These are phyloP conservation scores for Calonectria henricotiae DNA, from an alignment of 2,329 filamentous ascomycete genomes.

Conservation along the genomic window DNA sequence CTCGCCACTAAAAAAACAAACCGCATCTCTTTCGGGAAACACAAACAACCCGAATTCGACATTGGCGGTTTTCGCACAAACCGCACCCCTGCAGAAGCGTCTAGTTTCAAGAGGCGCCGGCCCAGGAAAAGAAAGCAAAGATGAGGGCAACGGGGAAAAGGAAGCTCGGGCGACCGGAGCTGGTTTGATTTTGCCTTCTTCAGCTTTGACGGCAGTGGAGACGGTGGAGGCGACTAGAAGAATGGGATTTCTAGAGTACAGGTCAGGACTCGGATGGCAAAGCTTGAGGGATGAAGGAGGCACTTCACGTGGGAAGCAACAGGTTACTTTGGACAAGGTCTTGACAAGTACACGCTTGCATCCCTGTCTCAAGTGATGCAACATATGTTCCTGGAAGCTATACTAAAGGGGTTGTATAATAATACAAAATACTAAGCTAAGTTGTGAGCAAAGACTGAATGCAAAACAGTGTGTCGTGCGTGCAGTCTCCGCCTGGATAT, in stretches of 20 bases:
- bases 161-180: not conserved
- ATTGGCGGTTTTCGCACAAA: not conserved
- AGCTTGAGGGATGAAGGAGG: not conserved
- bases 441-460: conserved; percentile 22
- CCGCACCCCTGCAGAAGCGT: conserved; percentile 5
- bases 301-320: not conserved
- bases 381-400: conserved; percentile 12
- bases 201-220: conserved; percentile 6
- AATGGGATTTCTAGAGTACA: not conserved
- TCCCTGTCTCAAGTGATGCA: not conserved
- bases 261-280: not conserved
- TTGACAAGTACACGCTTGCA: conserved; percentile 5
- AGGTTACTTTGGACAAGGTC: not conserved
- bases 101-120: conserved; percentile 23
- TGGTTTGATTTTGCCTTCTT: conserved; percentile 27
- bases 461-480: conserved; percentile 1
- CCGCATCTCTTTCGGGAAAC: conserved; percentile 4
- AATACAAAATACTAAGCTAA: conserved; percentile 26
- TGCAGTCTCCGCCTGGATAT: conserved; percentile 30
- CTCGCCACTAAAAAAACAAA: not conserved
- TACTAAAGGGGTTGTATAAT: conserved; percentile 4
- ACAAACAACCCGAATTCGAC: conserved; percentile 20
- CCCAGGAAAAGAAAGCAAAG: conserved; percentile 17
- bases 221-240: conserved; percentile 4
- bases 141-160: not conserved